Evolutionary conservation across 176 grass and related monocot species (phyloP), one percentile per base, ranked within the genome.

Genomic region (Oryza glumipatula): DNA sequence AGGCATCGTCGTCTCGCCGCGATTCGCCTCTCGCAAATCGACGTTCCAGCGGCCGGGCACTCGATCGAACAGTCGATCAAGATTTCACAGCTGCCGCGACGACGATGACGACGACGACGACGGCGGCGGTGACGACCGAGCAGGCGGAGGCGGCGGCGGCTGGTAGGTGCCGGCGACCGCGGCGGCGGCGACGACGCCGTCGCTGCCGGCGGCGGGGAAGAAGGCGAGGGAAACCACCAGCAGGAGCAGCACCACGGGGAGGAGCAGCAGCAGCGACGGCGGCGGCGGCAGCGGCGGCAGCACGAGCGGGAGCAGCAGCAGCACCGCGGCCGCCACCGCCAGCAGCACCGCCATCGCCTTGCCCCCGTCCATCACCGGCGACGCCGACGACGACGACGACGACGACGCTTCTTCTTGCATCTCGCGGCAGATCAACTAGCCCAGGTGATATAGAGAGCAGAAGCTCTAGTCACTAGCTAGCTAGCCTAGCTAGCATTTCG

Each of bases 251-350:
- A 84, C 36, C 21, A 94, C 71, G 17, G 92, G 89, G 74, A 94
- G 70, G 46, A 94, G 33, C 67, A 94, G 84, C 70, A 94, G 81
- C 52, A 74, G 49, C 39, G 79, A 38, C 10, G 88, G 88, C 2
- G 88, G 92, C 60, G 92, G 92, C 24, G 82, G 86, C 79, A 91
- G 69, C 24, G 92, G 92, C 13, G 92, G 92, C 75, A 94, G 79
- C 80, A 80, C 73, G 41, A 94, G 81, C 64, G 88, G 92, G 16
- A 94, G 88, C 32, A 94, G 49, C 36, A 94, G 88, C 16, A 91
- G 77, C 69, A 83, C 13, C 54, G 63, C 78, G 12, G 92, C 79
- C 69, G 82, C 30, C 78, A 56, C 43, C 64, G 33, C 79, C 69
- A 86, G 65, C 58, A 73, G 41, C 73, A 76, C 33, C 49, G 73